Base-by-base conservation (phyloP, 148 eudicot species). In the Vaccinium vitisidaea region DNA sequence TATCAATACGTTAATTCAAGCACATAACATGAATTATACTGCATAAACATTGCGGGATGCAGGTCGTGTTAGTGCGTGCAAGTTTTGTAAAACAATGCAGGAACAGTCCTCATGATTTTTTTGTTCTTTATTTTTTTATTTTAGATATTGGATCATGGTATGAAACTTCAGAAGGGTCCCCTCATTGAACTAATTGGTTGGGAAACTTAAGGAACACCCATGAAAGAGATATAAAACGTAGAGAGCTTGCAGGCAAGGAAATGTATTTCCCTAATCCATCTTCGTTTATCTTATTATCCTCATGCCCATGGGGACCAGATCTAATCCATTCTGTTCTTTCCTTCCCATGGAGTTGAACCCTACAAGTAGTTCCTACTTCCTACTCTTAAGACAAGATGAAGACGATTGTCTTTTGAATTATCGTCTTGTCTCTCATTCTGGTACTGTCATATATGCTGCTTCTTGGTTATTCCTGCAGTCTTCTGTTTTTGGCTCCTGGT, bases 361-460 rank as follows among this genome's bases (percentile, higher is more conserved):
- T 67, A 67, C 16, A 13, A 25, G 73, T 25, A 27, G 39, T 67
- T 25, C 16, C 73, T 30, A 67, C 73, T 25, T 63, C 73, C 36
- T 67, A 67, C 36, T 67, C 71, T 67, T 25, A 8, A 19, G 73
- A 23, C 73, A 4, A 27, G 71, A 25, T 6, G 32, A 67, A 67
- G 73, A 67, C 25, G 73, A 25, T 67, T 13, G 3, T 67, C 36
- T 67, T 25, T 11, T 65, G 30, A n/a, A 11, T 25, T 67, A 14
- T 11, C 36, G 1, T 67, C 73, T 65, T 65, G 36, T 67, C 73
- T 25, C 73, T 25, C 6, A 27, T 67, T 67, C 16, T 61, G 65
- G 25, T 59, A 61, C 8, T 61, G 36, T n/a, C 77, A 36, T 32
- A 39, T 16, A 73, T 73, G 77, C 77, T 76, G 79, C 50, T 75